Percentiles rank a stretch among this genome's conserved stretches.
These are phyloP conservation scores for Zasmidium citrigriseum DNA, from an alignment of 2,329 filamentous ascomycete genomes.

Conservation along the genomic window DNA sequence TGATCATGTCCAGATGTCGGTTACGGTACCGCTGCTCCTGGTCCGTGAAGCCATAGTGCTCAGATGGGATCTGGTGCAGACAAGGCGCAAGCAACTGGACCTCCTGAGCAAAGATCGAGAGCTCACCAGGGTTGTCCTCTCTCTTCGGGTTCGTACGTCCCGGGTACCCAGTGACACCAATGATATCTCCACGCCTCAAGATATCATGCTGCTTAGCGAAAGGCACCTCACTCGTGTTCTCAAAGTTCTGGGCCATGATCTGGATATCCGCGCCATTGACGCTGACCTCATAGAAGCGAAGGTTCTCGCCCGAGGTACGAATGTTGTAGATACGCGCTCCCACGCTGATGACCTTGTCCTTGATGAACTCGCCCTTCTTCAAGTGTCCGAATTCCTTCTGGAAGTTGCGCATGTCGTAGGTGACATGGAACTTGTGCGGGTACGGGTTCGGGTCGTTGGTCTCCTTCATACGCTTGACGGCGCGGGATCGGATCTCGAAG, in stretches of 20 bases:
- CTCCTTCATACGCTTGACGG: slow-evolving; percentile 73
- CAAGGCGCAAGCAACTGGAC: slow-evolving; percentile 86
- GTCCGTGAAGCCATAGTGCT: slow-evolving; percentile 94
- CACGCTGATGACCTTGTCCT: slow-evolving; percentile 73
- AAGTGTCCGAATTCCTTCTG: slow-evolving; percentile 74
- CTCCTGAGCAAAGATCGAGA: slow-evolving; percentile 89
- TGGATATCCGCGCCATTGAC: slow-evolving; percentile 78
- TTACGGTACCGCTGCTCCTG: slow-evolving; percentile 91
- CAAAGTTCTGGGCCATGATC: slow-evolving; percentile 86
- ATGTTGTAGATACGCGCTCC: slow-evolving; percentile 89
- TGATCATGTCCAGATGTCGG: slow-evolving; percentile 92
- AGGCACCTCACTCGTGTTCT: slow-evolving; percentile 65
- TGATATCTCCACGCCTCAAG: slow-evolving; percentile 87
- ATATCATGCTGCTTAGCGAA: slow-evolving; percentile 90
- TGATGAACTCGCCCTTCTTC: slow-evolving; percentile 82
- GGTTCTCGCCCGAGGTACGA: slow-evolving; percentile 77
- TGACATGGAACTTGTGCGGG: slow-evolving; percentile 90
- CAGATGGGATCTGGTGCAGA: slow-evolving; percentile 83
- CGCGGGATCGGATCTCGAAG: slow-evolving; percentile 90
- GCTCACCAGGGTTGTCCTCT: slow-evolving; percentile 72
- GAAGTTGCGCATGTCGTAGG: slow-evolving; percentile 80
- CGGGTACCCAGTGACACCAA: slow-evolving; percentile 82
- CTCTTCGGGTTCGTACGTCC: slow-evolving; percentile 83
- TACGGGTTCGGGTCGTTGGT: slow-evolving; percentile 79
- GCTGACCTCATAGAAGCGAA: slow-evolving; percentile 88